Conservation (phyloP, 1,284 basidiomycete genomes). For the Irpex sp. region DNA sequence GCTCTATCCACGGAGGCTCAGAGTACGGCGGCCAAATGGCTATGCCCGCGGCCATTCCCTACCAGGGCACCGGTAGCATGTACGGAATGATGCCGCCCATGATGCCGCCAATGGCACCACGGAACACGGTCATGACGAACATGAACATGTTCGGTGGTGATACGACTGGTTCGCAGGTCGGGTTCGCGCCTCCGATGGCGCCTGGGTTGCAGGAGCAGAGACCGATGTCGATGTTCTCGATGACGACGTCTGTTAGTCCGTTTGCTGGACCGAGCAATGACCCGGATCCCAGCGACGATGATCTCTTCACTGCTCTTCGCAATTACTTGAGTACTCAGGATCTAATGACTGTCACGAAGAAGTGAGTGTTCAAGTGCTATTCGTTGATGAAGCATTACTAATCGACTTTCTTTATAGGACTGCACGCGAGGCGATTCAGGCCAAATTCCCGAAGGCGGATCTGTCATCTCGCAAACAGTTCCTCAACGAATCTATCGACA, state of each 20-base stretch:
- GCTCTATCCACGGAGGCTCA: slow-evolving; percentile 54
- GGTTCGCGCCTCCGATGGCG: slow-evolving; percentile 36
- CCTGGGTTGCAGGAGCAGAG: slow-evolving; percentile 41
- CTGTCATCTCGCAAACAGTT: slow-evolving; percentile 72
- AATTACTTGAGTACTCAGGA: slow-evolving; percentile 87
- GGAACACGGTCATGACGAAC: slow-evolving; percentile 62
- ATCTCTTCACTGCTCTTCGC: slow-evolving; percentile 71
- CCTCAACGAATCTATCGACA: slow-evolving; percentile 88
- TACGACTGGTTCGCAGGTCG: slow-evolving; percentile 32
- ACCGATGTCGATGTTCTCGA: slow-evolving; percentile 76
- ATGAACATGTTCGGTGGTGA: slow-evolving; percentile 53
- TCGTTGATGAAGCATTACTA: background rate
- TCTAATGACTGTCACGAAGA: slow-evolving; percentile 90
- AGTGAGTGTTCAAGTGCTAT: slow-evolving; percentile 46
- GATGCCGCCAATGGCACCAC: slow-evolving; percentile 34
- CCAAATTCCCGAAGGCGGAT: slow-evolving; percentile 86
- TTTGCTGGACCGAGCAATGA: slow-evolving; percentile 70
- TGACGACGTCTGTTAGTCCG: slow-evolving; percentile 76
- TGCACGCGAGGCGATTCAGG: slow-evolving; percentile 81
- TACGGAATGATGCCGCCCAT: slow-evolving; percentile 55
- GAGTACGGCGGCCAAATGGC: slow-evolving; percentile 56
- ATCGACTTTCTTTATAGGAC: slow-evolving; percentile 45
- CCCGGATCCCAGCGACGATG: slow-evolving; percentile 82
- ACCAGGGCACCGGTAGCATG: slow-evolving; percentile 59
- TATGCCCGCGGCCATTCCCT: slow-evolving; percentile 46